These are phyloP conservation scores for Erythrophleum ivorense DNA, from an alignment of 331 rosid species.

Conservation along the genomic window DNA sequence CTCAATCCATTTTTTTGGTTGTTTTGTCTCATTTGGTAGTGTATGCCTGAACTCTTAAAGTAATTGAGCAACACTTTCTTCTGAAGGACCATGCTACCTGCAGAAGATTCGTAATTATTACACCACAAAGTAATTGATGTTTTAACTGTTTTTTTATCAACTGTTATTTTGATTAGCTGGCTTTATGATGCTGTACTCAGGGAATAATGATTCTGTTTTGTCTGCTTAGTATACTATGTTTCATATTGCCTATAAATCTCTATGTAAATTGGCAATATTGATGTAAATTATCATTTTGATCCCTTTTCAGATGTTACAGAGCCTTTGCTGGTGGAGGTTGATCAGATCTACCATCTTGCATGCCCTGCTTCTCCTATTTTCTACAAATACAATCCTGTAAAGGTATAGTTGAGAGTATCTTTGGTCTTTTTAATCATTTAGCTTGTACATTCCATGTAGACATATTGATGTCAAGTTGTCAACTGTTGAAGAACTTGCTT, in stretches of 20 bases:
- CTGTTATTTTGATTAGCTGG: background rate
- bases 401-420: slow-evolving; percentile 46
- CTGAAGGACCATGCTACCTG: background rate
- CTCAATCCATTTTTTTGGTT: too few relatives aligned
- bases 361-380: slow-evolving; percentile 86
- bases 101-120: background rate
- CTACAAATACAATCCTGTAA: slow-evolving; percentile 81
- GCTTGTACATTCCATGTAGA: background rate
- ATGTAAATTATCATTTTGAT: slow-evolving; percentile 2
- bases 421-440: background rate
- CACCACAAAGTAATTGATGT: background rate
- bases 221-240: background rate
- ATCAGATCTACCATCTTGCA: slow-evolving; percentile 79
- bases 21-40: background rate
- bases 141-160: background rate
- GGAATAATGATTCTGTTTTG: background rate
- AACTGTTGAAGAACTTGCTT: background rate
- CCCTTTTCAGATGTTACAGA: slow-evolving; percentile 65
- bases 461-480: background rate
- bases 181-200: slow-evolving; percentile 1
- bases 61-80: too few relatives aligned
- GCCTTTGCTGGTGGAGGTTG: slow-evolving; percentile 71
- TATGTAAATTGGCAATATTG: background rate
- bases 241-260: slow-evolving; percentile 13
- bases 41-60: background rate